Evolutionary conservation across 352 stramenopile genomes (phyloP), one percentile per base, ranked within the genome.

Genomic region (Peronosclerospora sorghi): DNA sequence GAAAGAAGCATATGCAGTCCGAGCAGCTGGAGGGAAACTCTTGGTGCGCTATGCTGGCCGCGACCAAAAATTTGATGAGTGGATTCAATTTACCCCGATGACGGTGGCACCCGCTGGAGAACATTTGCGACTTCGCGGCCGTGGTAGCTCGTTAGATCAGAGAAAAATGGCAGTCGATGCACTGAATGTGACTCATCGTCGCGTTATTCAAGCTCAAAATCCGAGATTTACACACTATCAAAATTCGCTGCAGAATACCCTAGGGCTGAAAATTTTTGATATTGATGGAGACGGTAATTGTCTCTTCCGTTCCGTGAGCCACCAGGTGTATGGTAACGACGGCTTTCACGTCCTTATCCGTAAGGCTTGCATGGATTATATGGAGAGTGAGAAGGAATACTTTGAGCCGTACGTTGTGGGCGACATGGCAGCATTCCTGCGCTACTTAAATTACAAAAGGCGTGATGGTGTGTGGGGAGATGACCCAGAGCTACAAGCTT

Each of bases 271-370:
- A 4, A 76, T 89, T 46, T 56, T 65, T 46, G 45, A 68, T 8
- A 83, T 97, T 36, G 73, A 95, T 45, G 90, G 93, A 6, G 96
- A 99, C 58, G 95, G 95, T 21, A 99, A 99, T 65, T 99, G 95
- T 56, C 62, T 99, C 8, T 99, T 98, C 59, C 89, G 95, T 13
- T 84, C 94, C 3, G 85, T 98, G 24, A 91, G 82, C 41, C 81
- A 98, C 50, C 95, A 98, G 64, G 69, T 99, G 8, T 98, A 98
- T 56, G 95, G 92, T 2, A 75, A 96, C 52, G 70, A 92, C 28
- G 60, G 63, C 4, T 84, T 95, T 56, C 93, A 98, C 59, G 68
- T 45, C 0, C 48, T 97, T 40, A 80, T 98, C 26, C 85, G 95
- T 20, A 58, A 59, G 8, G 63, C 68, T 19, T 97, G 89, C 54